These are phyloP conservation scores for Chlorella sp. DNA, from an alignment of 139 green algal species.

Conservation along the genomic window DNA sequence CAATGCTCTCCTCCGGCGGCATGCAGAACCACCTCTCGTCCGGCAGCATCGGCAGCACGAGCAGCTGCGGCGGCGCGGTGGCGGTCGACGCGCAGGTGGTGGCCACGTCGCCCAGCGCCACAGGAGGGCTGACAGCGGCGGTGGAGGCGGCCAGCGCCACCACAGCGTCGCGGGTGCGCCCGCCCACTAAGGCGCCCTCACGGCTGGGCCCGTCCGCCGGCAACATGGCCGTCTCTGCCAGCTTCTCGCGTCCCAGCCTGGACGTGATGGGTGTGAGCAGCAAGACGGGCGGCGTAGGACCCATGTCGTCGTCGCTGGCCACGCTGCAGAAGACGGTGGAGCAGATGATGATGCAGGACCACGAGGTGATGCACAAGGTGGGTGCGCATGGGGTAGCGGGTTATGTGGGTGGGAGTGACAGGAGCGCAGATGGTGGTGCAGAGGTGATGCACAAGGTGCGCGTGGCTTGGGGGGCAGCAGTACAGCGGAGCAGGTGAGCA, in stretches of 20 bases:
- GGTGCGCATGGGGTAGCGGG: not conserved
- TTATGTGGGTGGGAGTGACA: not conserved
- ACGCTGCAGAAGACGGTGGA: not conserved
- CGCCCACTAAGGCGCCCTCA: not conserved
- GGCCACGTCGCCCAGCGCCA: too few relatives aligned
- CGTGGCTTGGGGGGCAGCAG: not conserved
- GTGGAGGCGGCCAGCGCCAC: too few relatives aligned
- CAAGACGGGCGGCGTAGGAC: too few relatives aligned
- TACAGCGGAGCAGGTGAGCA: not conserved
- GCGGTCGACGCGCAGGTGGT: too few relatives aligned
- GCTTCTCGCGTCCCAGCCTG: not conserved
- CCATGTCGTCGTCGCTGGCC: too few relatives aligned
- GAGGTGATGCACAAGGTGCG: not conserved
- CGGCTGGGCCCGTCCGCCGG: not conserved
- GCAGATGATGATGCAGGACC: not conserved
- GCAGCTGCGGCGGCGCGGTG: not conserved
- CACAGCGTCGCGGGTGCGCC: not conserved
- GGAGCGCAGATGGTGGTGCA: not conserved
- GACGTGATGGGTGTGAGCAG: not conserved
- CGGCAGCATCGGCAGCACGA: not conserved
- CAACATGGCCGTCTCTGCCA: too few relatives aligned
- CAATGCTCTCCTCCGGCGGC: not conserved
- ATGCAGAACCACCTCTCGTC: not conserved
- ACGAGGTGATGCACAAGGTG: not conserved
- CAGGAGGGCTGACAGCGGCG: too few relatives aligned